Conservation (phyloP, 1,284 basidiomycete genomes). For the Puccinia triticina region DNA sequence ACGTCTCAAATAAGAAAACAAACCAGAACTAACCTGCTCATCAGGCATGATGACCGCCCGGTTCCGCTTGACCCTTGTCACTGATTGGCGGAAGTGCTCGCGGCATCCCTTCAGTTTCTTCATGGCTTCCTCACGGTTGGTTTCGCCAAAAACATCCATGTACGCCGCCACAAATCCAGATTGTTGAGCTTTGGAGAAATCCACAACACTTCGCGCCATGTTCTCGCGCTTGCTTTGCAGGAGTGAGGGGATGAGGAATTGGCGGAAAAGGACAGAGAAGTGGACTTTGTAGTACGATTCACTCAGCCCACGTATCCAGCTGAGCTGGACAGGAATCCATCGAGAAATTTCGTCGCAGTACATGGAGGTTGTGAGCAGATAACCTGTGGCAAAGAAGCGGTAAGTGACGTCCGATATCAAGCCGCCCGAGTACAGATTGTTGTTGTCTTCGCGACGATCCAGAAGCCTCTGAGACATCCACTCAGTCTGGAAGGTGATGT, state of each 20-base stretch:
- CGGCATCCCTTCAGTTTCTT: no score
- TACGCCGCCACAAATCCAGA: no score
- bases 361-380: conserved; percentile 20
- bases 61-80: no score
- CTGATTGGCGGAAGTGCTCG: no score
- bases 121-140: no score
- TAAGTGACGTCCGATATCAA: no score
- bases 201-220: neutral
- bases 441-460: neutral
- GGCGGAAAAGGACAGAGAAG: neutral
- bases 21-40: no score
- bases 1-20: no score
- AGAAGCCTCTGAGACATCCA: neutral
- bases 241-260: neutral
- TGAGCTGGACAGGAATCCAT: conserved; percentile 29
- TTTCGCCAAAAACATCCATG: no score
- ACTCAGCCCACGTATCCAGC: neutral
- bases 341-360: neutral
- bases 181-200: conserved; percentile 24
- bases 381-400: neutral
- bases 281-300: neutral
- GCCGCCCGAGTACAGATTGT: conserved; percentile 5
- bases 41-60: no score
- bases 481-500: neutral
- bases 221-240: neutral